Evolutionary conservation across 163 green algal species (phyloP).

Genomic region (Scenedesmus sp.): DNA sequence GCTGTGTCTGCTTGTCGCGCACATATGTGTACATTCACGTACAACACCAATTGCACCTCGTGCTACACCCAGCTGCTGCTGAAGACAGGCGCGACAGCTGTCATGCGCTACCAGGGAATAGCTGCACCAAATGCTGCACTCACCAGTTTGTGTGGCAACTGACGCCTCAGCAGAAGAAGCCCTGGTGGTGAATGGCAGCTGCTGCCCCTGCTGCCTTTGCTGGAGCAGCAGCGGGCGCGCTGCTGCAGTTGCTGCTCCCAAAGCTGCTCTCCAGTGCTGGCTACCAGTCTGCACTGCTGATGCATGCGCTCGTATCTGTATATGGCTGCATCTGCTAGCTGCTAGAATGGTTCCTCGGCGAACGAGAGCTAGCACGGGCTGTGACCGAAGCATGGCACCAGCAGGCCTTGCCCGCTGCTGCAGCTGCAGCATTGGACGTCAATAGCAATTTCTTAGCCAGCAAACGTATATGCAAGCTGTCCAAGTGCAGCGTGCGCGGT

Average conservation of each 20-base stretch:
- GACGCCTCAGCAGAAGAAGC: background rate
- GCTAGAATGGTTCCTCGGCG: background rate
- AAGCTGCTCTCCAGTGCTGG: background rate
- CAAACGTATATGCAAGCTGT: background rate
- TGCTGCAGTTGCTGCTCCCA: background rate
- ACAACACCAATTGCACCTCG: no score
- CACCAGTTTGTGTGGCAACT: background rate
- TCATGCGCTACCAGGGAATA: background rate
- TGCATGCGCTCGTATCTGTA: background rate
- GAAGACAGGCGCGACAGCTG: background rate
- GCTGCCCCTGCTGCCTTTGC: background rate
- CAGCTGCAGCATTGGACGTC: background rate
- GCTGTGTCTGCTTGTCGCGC: background rate
- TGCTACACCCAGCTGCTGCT: background rate
- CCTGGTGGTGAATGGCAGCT: background rate
- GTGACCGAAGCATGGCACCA: slow-evolving; percentile 5
- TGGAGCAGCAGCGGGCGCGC: background rate
- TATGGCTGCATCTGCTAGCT: background rate
- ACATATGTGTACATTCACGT: background rate
- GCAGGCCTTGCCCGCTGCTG: slow-evolving; percentile 1
- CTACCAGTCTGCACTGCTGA: background rate
- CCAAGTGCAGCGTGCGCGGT: background rate
- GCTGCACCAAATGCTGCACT: background rate
- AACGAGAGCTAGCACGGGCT: background rate
- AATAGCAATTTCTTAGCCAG: background rate